phyloP scores from a whole-genome alignment of 2,329 filamentous ascomycete species.

The Mycosphaerella sp. region DNA sequence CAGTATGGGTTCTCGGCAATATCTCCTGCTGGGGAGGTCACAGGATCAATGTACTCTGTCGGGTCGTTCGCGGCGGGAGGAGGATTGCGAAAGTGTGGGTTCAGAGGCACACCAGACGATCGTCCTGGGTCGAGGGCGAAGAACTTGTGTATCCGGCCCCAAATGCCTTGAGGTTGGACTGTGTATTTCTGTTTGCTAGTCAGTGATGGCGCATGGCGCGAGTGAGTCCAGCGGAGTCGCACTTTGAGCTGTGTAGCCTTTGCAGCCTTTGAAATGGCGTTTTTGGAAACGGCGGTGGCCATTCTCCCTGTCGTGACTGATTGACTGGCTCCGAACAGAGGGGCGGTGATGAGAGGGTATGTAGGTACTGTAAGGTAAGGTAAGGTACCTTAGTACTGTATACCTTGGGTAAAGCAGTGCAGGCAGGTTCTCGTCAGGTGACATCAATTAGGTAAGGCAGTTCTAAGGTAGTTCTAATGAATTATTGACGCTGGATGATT shows the following conservation, averaged over 20 bases:
- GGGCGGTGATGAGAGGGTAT: too few species aligned
- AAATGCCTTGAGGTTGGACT: conserved; percentile 80
- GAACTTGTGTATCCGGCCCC: conserved; percentile 72
- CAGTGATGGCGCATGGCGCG: conserved; percentile 1
- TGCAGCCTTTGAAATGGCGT: conserved; percentile 14
- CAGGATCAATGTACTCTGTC: conserved; percentile 68
- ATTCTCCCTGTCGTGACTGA: not conserved
- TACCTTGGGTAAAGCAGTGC: too few species aligned
- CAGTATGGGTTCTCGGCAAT: conserved; percentile 92
- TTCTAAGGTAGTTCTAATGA: too few species aligned
- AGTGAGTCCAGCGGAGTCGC: not conserved
- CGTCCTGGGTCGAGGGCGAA: conserved; percentile 80
- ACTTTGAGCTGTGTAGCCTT: conserved; percentile 19
- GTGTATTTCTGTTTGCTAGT: conserved; percentile 74
- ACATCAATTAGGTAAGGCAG: too few species aligned
- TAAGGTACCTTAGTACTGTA: too few species aligned
- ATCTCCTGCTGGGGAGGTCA: conserved; percentile 76
- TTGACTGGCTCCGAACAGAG: too few species aligned
- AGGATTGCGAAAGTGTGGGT: conserved; percentile 86
- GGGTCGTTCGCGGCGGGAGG: conserved; percentile 69
- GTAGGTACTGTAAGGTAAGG: too few species aligned
- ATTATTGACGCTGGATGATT: too few species aligned
- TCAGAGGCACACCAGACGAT: conserved; percentile 86
- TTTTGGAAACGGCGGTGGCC: conserved; percentile 20
- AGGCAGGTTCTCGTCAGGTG: too few species aligned